Conservation (phyloP, 345 rosid genomes). For the Capsella bursapastoris region DNA sequence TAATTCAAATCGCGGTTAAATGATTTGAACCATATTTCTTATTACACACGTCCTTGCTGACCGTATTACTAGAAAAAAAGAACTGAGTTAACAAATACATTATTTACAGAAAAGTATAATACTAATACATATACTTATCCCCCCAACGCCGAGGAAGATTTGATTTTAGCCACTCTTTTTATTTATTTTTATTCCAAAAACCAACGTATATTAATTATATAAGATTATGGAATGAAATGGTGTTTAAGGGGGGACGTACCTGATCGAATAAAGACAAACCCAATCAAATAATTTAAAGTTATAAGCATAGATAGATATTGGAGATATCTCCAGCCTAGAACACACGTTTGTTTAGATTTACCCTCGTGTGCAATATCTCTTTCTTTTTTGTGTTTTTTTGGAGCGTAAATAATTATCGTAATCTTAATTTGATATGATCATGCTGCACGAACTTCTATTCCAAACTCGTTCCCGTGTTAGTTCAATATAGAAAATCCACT, state of each 20-base stretch:
- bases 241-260: constrained; percentile 28
- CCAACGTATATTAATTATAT: constrained; percentile 4
- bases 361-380: constrained; percentile 41
- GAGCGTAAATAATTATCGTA: constrained; percentile 19
- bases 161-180: constrained; percentile 24
- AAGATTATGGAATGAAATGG: constrained; percentile 10
- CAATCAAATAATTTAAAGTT: constrained; percentile 21
- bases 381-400: constrained; percentile 5
- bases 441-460: constrained; percentile 40
- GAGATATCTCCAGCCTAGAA: constrained; percentile 44
- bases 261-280: constrained; percentile 35
- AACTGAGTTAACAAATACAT: not conserved
- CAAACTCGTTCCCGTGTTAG: constrained; percentile 28
- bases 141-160: constrained; percentile 37
- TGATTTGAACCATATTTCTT: not conserved
- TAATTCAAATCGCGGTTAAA: not conserved
- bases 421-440: constrained; percentile 33
- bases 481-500: not conserved
- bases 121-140: not conserved
- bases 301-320: constrained; percentile 16
- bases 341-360: constrained; percentile 45
- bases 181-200: not conserved
- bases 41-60: not conserved
- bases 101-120: not conserved
- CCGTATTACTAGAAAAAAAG: not conserved